Evolutionary conservation across 2,329 filamentous ascomycete genomes (phyloP), one percentile per base, ranked within the genome.

Genomic region (Cordyceps cicadae): DNA sequence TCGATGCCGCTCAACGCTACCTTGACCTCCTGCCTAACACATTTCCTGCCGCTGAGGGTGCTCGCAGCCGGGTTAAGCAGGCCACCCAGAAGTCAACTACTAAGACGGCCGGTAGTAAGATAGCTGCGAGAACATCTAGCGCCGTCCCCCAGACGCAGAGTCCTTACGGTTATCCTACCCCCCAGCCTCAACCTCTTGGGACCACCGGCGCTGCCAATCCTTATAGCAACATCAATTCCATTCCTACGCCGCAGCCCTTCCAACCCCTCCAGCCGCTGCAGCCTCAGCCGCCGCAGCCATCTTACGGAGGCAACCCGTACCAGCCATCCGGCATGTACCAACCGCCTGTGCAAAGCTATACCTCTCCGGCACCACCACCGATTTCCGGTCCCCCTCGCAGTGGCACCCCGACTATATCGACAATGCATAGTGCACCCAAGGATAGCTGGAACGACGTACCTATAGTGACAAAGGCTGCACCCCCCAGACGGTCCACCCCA

Each of bases 391-490:
- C 78, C 60, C 76, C 78, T 57, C 84, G 88, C 64, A 85, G 84
- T 63, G 80, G 83, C 29, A 86, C 85, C 41, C 82, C 87, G n/a
- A 80, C 85, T 46, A 87, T 91, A 24, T 85, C 90, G 19, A 84
- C 89, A 11, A 86, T 85, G 69, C 79, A 84, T 61, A 87, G 86
- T 69, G 87, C 88, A 17, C 56, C 56, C 64, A 87, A 87, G 64
- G 84, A 87, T 32, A 88, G 89, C 67, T 99, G 94, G 94, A 99
- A 99, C 67, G 94, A 99, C 73, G 88, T 95, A 56, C 94, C 94
- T 1, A 83, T 96, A 68, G 89, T 97, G 51, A 81, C 84, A 51
- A 90, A 93, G 77, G 77, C 82, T 59, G 81, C 88, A n/a, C 82
- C 84, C 15, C 82, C 87, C 24, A 86, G 92, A 66, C 85, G 87